Evolutionary conservation across 2,329 filamentous ascomycete genomes (phyloP), one percentile per base, ranked within the genome.

Genomic region (Capronia epimyces): DNA sequence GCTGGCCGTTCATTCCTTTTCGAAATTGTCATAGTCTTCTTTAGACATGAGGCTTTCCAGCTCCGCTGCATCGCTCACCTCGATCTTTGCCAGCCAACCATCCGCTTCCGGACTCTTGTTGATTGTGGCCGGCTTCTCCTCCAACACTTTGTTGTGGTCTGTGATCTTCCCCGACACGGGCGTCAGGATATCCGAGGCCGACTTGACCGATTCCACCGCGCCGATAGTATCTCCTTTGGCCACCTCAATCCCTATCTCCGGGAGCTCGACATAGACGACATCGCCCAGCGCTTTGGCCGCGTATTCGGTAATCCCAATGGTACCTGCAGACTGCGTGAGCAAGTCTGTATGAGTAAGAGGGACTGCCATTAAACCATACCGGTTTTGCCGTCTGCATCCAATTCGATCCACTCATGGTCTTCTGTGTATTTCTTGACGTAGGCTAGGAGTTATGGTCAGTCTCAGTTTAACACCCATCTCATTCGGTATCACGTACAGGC

Each of bases 391-490:
- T 94, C 87, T 45, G 81, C 82, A 50, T 83, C 84, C 54, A 95
- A 75, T 71, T 96, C 89, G 68, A 98, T 83, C 93, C 93, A 98
- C 76, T 98, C 93, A 77, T 98, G 93, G 67, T 96, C 91, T 69
- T 90, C 86, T 60, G 93, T 96, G 78, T 95, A 98, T 69, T 84
- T 87, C 74, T 93, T 91, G 46, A 68, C 64, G 59, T 69, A 65
- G 52, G 65, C 72, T 75, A 49, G 31, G 55, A 22, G 24, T n/a
- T 15, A 18, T 18, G 13, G 27, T 47, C 8, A 42, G 37, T n/a
- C 15, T 29, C 43, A 49, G 22, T 27, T 20, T 37, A 15, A 20
- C 7, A 21, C 7, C 5, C 15, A 12, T n/a, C n/a, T n/a, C n/a
- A 7, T 37, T 18, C 6, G 34, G 20, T 18, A 13, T 37, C 15